Conservation (phyloP, 2,329 filamentous ascomycete genomes). For the Stromatinia cepivora region DNA sequence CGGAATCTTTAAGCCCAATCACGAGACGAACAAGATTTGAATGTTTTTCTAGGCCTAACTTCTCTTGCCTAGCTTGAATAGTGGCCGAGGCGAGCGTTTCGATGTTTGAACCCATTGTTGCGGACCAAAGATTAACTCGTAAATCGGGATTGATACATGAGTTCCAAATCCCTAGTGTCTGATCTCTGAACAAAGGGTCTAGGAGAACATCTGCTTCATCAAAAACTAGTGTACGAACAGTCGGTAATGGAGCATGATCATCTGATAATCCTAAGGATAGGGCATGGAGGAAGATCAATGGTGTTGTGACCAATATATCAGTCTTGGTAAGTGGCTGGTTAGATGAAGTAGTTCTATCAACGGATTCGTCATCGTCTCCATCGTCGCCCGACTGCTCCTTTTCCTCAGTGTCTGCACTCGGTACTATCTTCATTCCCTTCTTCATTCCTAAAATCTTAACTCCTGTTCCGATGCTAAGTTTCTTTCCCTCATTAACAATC, state of each 20-base stretch:
- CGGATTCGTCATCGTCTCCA: constrained; percentile 41
- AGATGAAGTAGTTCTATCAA: constrained; percentile 45
- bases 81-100: constrained; percentile 75
- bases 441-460: constrained; percentile 79
- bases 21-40: constrained; percentile 76
- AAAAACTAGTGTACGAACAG: constrained; percentile 73
- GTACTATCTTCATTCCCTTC: constrained; percentile 74
- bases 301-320: constrained; percentile 79
- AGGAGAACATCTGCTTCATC: constrained; percentile 96
- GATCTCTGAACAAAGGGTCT: constrained; percentile 84
- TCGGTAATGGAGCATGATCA: constrained; percentile 56
- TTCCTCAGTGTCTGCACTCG: constrained; percentile 45
- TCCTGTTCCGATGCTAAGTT: constrained; percentile 73
- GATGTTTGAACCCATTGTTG: constrained; percentile 93
- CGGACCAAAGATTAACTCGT: constrained; percentile 84
- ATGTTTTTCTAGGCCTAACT: constrained; percentile 41
- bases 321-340: constrained; percentile 63
- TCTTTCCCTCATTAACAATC: constrained; percentile 82
- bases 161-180: constrained; percentile 82
- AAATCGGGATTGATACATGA: constrained; percentile 71
- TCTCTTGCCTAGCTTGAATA: constrained; percentile 55
- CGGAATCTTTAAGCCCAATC: constrained; percentile 94
- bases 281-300: constrained; percentile 74
- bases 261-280: constrained; percentile 51
- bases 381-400: constrained; percentile 43